Base-by-base conservation (phyloP, 2,329 filamentous ascomycete genomes). In the Magnaporthales sp. region DNA sequence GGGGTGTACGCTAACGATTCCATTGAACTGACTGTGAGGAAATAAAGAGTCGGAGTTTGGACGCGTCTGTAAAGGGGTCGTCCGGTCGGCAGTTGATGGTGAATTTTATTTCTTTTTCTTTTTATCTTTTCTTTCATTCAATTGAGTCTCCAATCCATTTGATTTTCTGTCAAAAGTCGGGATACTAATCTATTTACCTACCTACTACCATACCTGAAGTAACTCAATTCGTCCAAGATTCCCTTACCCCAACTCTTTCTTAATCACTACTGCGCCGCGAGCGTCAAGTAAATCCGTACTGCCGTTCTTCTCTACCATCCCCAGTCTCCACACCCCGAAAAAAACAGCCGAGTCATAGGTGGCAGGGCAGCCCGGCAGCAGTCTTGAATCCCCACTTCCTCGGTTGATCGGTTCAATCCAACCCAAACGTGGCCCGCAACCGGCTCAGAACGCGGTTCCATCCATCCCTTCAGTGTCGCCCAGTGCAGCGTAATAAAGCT, bases 401-500 rank as follows among this genome's bases (percentile, higher is more conserved):
- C 56, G 56, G 56, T 27, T 60, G 56, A 60, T 60, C 56, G 56
- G 56, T 60, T 60, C 56, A 60, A 60, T 60, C 56, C n/a, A 58
- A 24, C 54, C 54, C 56, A 60, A 27, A 60, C 56, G 56, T 60
- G 56, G 56, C 56, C 56, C 56, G 56, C 56, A 60, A 29, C 56
- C 56, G 56, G 56, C 56, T 24, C 22, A 58, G 54, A 10, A 58
- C 54, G 54, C 54, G 22, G 54, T n/a, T 58, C 54, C n/a, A 26
- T 58, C 54, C 15, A 10, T 58, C 54, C n/a, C 8, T 58, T 22
- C 54, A 22, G n/a, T 24, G 54, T 58, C 7, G 51, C 54, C 54
- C 54, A 15, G 54, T 58, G n/a, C 54, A 58, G n/a, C 27, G 62
- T 32, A 60, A 61, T 66, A 66, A 56, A 38, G 58, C 64, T 46